A percentile compares a stretch with the other conserved stretches of the same genome.
phyloP scores from a whole-genome alignment of 768 basidiomycete genomes.

The Dacryopinax spathularia region DNA sequence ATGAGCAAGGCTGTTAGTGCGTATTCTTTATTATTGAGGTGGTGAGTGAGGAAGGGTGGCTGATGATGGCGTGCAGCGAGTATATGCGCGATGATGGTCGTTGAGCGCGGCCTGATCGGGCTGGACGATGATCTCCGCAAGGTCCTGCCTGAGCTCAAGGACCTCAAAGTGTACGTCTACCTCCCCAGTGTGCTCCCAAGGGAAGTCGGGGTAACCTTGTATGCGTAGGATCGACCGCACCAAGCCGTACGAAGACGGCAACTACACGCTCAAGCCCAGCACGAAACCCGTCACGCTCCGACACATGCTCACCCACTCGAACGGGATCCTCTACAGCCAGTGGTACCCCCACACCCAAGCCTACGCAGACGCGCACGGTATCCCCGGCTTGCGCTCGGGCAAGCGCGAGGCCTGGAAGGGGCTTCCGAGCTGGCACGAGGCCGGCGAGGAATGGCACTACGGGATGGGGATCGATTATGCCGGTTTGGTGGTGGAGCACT shows the following conservation, averaged over 20 bases:
- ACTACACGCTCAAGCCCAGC: neutral
- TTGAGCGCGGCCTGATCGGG: neutral
- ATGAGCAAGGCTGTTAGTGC: neutral
- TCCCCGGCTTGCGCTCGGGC: neutral
- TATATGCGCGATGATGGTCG: neutral
- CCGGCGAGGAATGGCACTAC: constrained; percentile 1
- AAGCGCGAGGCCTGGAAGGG: neutral
- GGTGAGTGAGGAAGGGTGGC: neutral
- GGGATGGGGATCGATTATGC: constrained; percentile 4
- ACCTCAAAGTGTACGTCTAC: neutral
- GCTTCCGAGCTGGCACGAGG: neutral
- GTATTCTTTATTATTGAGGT: neutral
- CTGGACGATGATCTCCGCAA: neutral
- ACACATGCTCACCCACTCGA: neutral
- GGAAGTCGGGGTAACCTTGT: too few species aligned
- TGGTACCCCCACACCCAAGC: neutral
- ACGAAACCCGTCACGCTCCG: neutral
- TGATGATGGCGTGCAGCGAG: neutral
- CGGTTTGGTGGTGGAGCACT: neutral
- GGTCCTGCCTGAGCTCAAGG: neutral
- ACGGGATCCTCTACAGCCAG: neutral
- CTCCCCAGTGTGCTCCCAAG: neutral
- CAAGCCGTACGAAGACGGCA: neutral
- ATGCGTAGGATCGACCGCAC: neutral
- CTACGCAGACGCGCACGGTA: neutral